Evolutionary conservation across 148 eudicot genomes (phyloP).

Genomic region (Pouteria glomerata): DNA sequence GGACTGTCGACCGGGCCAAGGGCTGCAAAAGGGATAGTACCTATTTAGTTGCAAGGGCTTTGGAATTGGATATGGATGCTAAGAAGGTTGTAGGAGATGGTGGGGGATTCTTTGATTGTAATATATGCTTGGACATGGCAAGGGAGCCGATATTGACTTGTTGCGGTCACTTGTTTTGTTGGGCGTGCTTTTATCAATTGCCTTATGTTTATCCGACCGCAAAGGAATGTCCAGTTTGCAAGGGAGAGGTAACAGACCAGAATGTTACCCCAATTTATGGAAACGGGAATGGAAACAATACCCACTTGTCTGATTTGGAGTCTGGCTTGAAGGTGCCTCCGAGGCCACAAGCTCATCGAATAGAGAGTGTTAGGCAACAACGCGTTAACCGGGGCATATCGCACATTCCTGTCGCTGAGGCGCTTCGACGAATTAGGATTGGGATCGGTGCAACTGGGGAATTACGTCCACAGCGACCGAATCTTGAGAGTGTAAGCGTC

Average conservation of each 20-base stretch:
- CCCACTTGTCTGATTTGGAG: constrained; percentile 11
- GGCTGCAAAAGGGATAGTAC: constrained; percentile 35
- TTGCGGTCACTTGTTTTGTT: constrained; percentile 65
- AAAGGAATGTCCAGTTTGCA: constrained; percentile 60
- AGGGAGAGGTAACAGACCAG: constrained; percentile 46
- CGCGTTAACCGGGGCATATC: constrained; percentile 22
- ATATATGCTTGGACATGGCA: constrained; percentile 47
- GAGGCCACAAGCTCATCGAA: constrained; percentile 50
- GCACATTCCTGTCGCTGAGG: constrained; percentile 44
- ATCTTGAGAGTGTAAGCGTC: constrained; percentile 1
- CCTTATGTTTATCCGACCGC: constrained; percentile 28
- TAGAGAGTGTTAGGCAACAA: constrained; percentile 45
- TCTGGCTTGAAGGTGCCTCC: constrained; percentile 38
- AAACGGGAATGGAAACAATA: constrained; percentile 34
- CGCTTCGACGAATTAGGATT: constrained; percentile 38
- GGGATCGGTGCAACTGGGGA: constrained; percentile 30
- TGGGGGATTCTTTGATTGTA: constrained; percentile 48
- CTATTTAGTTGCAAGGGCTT: constrained; percentile 37
- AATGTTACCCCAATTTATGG: constrained; percentile 53
- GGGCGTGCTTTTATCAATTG: constrained; percentile 52
- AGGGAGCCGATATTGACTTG: constrained; percentile 52
- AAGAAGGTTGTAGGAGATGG: constrained; percentile 17
- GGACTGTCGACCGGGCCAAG: constrained; percentile 9
- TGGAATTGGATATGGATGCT: constrained; percentile 33
- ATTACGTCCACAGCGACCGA: background rate